phyloP scores from a whole-genome alignment of 2,329 filamentous ascomycete species.

The Pseudogymnoascus sp. region DNA sequence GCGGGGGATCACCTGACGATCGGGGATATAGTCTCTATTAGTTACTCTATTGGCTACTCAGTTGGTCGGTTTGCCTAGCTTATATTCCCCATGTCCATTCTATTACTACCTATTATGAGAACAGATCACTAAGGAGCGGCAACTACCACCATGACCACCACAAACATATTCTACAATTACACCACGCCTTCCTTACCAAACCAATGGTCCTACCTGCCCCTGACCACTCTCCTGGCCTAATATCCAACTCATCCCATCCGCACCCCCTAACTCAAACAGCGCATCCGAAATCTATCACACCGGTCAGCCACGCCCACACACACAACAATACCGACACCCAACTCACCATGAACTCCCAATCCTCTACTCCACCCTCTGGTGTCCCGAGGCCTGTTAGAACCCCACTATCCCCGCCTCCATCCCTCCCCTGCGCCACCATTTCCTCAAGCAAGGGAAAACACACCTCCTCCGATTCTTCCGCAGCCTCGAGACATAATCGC shows the following conservation, averaged over 20 bases:
- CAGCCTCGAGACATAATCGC: conserved; percentile 30
- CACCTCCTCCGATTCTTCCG: conserved; percentile 30
- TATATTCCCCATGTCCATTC: background rate
- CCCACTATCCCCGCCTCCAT: conserved; percentile 11
- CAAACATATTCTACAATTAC: background rate
- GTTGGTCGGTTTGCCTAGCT: background rate
- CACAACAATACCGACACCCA: background rate
- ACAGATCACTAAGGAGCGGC: background rate
- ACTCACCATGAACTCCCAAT: conserved; percentile 38
- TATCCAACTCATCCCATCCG: conserved; percentile 18
- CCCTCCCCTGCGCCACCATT: conserved; percentile 19
- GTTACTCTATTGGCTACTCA: background rate
- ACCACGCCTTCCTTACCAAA: background rate
- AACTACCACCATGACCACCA: background rate
- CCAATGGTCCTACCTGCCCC: background rate
- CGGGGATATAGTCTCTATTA: background rate
- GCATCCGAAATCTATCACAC: conserved; percentile 25
- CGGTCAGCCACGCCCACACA: conserved; percentile 9
- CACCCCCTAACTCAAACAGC: conserved; percentile 22
- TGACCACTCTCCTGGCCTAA: conserved; percentile 15
- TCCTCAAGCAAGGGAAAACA: conserved; percentile 31
- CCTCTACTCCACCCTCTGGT: conserved; percentile 26
- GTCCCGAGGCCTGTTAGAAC: conserved; percentile 22
- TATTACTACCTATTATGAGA: background rate
- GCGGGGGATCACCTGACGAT: background rate